A percentile compares a stretch with the other conserved stretches of the same genome.
Conservation (phyloP, 306 rosid species). For the Dalbergia cultrata region DNA sequence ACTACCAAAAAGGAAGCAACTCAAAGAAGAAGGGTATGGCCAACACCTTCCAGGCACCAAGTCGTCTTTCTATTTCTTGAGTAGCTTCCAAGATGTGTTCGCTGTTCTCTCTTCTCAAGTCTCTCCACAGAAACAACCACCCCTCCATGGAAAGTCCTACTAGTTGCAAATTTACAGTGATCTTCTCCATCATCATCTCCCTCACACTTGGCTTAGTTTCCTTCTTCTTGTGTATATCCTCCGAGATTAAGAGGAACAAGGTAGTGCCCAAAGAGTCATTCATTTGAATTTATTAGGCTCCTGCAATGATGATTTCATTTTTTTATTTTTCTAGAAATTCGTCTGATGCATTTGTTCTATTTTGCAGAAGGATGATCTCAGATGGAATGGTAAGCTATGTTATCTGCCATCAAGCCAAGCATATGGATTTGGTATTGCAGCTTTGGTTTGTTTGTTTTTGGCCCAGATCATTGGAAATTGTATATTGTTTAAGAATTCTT, state of each 20-base stretch:
- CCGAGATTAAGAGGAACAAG: slow-evolving; percentile 73
- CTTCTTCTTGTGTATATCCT: slow-evolving; percentile 71
- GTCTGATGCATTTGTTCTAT: slow-evolving; percentile 29
- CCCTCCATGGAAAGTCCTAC: slow-evolving; percentile 65
- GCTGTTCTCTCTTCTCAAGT: slow-evolving; percentile 32
- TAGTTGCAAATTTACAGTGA: slow-evolving; percentile 45
- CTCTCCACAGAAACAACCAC: slow-evolving; percentile 33
- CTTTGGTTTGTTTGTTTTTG: slow-evolving; percentile 62
- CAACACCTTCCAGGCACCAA: slow-evolving; percentile 28
- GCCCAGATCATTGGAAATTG: slow-evolving; percentile 74
- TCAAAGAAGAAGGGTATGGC: slow-evolving; percentile 31
- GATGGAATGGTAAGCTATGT: slow-evolving; percentile 71
- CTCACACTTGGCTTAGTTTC: slow-evolving; percentile 71
- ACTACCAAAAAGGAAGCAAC: slow-evolving; percentile 50
- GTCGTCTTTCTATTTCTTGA: slow-evolving; percentile 55
- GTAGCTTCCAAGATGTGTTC: slow-evolving; percentile 54
- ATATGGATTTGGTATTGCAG: slow-evolving; percentile 74
- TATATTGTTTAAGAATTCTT: slow-evolving; percentile 51
- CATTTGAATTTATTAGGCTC: not conserved
- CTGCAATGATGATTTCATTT: not conserved
- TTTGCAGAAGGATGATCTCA: slow-evolving; percentile 71
- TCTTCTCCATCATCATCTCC: slow-evolving; percentile 50
- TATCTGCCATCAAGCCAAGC: slow-evolving; percentile 78
- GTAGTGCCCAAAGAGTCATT: slow-evolving; percentile 46
- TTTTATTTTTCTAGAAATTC: not conserved